Evolutionary conservation across 2,329 filamentous ascomycete species (phyloP), one percentile per base, ranked within the genome.

Genomic region (Camillea tinctor): DNA sequence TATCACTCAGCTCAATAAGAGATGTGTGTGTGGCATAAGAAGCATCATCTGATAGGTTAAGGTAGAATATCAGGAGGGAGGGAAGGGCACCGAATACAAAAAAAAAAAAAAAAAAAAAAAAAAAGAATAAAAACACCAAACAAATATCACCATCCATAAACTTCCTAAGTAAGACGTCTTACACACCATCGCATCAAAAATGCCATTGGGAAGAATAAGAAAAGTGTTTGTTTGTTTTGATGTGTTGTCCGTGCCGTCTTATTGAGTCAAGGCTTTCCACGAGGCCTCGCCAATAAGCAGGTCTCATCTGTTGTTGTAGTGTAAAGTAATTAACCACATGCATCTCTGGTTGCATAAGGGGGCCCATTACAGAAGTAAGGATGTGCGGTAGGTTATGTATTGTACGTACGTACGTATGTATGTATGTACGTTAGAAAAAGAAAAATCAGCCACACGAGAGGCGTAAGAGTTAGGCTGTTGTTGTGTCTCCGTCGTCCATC

Each of bases 401-500:
- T n/a, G n/a, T n/a, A n/a, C n/a, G n/a, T n/a, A n/a, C n/a, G n/a
- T n/a, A n/a, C n/a, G n/a, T n/a, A n/a, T n/a, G n/a, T n/a, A n/a
- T n/a, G n/a, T n/a, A n/a, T n/a, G n/a, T n/a, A n/a, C n/a, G n/a
- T n/a, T n/a, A n/a, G n/a, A n/a, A n/a, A n/a, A n/a, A n/a, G n/a
- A n/a, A 11, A 9, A 44, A 60, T 66, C 62, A 66, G 64, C 64
- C 64, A 66, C 64, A 66, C 64, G 64, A 57, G 55, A 60, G 36
- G 36, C 5, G 36, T 44, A 44, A n/a, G n/a, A 44, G n/a, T n/a
- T n/a, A n/a, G n/a, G n/a, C n/a, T n/a, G n/a, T n/a, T n/a, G n/a
- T n/a, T n/a, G n/a, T n/a, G n/a, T n/a, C n/a, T n/a, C n/a, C n/a
- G n/a, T n/a, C n/a, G n/a, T n/a, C n/a, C n/a, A n/a, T n/a, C n/a